Evolutionary conservation across 2,329 filamentous ascomycete genomes (phyloP).

Genomic region (Colletotrichum lini): DNA sequence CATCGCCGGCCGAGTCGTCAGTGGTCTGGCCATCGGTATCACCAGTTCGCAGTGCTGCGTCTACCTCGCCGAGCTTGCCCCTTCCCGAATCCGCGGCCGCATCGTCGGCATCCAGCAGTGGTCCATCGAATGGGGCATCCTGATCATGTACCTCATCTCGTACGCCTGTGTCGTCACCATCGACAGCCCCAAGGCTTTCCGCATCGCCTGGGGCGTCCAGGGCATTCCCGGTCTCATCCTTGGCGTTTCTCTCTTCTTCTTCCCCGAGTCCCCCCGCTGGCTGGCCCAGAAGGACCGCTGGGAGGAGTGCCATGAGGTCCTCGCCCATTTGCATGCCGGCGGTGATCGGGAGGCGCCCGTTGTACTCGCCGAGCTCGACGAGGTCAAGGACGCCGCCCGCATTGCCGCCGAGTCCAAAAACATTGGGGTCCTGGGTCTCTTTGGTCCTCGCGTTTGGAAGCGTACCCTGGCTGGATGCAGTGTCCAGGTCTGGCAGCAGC

Average conservation of each 20-base stretch:
- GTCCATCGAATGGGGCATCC: conserved; percentile 77
- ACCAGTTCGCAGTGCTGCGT: conserved; percentile 78
- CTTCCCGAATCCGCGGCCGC: conserved; percentile 69
- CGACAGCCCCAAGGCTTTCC: conserved; percentile 73
- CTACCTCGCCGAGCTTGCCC: conserved; percentile 77
- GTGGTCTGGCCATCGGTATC: conserved; percentile 76
- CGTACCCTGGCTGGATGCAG: conserved; percentile 66
- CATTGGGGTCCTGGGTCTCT: conserved; percentile 59
- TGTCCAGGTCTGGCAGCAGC: conserved; percentile 70
- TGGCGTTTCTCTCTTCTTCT: conserved; percentile 43
- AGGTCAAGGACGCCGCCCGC: conserved; percentile 61
- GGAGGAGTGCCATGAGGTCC: conserved; percentile 42
- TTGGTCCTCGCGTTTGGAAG: conserved; percentile 63
- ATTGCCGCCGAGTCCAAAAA: conserved; percentile 55
- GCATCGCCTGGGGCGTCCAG: conserved; percentile 54
- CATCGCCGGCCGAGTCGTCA: conserved; percentile 71
- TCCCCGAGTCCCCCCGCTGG: conserved; percentile 41
- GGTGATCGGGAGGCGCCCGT: conserved; percentile 68
- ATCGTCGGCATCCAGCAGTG: conserved; percentile 82
- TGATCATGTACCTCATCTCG: conserved; percentile 80
- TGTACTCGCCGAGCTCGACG: conserved; percentile 71
- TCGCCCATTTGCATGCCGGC: conserved; percentile 65
- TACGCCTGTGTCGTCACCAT: conserved; percentile 74
- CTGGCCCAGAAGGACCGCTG: conserved; percentile 41
- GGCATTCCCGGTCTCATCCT: conserved; percentile 45